Conservation (phyloP, 208 protist genomes). For the Histomonas meleagridis region DNA sequence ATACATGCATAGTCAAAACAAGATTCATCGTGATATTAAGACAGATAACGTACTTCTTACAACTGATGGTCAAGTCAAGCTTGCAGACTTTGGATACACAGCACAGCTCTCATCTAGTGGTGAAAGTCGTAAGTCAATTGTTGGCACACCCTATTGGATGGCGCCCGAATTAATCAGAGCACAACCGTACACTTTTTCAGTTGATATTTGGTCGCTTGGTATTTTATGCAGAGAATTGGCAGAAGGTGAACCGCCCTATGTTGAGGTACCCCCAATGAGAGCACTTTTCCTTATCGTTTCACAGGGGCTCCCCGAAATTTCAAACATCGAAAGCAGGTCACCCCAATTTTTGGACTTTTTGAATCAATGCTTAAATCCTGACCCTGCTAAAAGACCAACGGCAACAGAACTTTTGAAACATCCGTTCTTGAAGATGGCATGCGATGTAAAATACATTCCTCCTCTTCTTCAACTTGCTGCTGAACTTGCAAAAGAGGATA, state of each 20-base stretch:
- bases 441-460: not conserved
- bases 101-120: not conserved
- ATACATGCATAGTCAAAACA: conserved; percentile 38
- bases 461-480: not conserved
- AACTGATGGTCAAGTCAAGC: conserved; percentile 36
- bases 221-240: conserved; percentile 56
- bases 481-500: not conserved
- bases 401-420: conserved; percentile 46
- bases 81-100: conserved; percentile 43
- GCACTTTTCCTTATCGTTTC: conserved; percentile 53
- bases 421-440: conserved; percentile 44
- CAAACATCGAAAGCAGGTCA: conserved; percentile 41
- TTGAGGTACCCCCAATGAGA: conserved; percentile 46
- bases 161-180: conserved; percentile 52
- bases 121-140: conserved; percentile 10
- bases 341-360: conserved; percentile 51
- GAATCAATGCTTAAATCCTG: conserved; percentile 46
- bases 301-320: conserved; percentile 41
- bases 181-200: conserved; percentile 43
- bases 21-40: conserved; percentile 48
- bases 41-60: conserved; percentile 43
- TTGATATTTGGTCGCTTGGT: conserved; percentile 57
- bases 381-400: conserved; percentile 44
- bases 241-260: conserved; percentile 50
- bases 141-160: conserved; percentile 57